Base-by-base conservation (phyloP, 2,329 filamentous ascomycete species). In the Fulvia fulva region DNA sequence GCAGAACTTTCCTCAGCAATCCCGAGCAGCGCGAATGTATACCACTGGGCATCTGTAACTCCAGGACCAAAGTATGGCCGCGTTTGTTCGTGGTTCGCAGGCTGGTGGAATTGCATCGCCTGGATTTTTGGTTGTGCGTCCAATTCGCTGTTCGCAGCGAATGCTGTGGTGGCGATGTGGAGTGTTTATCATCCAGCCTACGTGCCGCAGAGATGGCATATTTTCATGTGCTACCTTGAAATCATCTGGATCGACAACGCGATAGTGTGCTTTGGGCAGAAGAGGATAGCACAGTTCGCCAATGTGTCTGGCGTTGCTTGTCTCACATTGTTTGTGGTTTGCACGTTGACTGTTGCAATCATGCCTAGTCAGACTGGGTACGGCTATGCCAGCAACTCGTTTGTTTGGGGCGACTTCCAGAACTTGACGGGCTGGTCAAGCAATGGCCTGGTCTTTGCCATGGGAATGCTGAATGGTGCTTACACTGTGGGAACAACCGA, bases 401-500 rank as follows among this genome's bases (percentile, higher is more conserved):
- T 74, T 32, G 76, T 79, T 12, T 79, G 76, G 76, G 66, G 58
- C 0, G 72, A 77, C 12, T 79, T 74, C 66, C 64, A 64, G 11
- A 78, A 79, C 58, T 61, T 71, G 19, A 76, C 76, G 0, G 76
- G 77, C 0, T 79, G 73, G 59, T 64, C 63, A 1, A 78, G 73
- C 61, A 77, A 81, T 44, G 84, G 83, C 12, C 80, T 87, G 12
- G 83, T 84, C 1, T 87, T 87, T 60, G 70, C 87, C 16, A 74
- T 81, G 5, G 84, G 85, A 14, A 84, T 87, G 65, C 76, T 87
- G 25, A 89, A 89, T 64, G 86, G 85, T 21, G 86, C 67, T 0
- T 89, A 83, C 67, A 80, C 82, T 30, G 81, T 88, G 5, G 87
- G 86, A 1, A 82, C 83, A 0, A 81, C 84, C 0, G 86, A 89